Percentiles rank a stretch among this genome's conserved stretches.
Evolutionary conservation across 805 yeast genomes (phyloP).

Genomic region (Brettanomyces custersianus): DNA sequence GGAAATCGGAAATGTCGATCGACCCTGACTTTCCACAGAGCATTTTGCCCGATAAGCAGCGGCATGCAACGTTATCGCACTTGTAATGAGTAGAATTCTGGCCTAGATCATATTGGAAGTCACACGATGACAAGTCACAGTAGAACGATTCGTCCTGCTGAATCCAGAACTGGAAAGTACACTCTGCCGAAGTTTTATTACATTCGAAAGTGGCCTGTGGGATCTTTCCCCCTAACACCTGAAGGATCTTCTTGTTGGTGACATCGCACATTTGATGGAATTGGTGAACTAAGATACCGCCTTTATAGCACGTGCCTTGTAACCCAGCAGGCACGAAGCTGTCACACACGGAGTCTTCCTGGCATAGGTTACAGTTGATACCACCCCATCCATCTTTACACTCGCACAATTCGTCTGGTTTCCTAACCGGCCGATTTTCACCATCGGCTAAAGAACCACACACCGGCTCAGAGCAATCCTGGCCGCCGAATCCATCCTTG

Average conservation of each 20-base stretch:
- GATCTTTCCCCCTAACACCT: conserved; percentile 65
- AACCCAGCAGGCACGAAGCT: conserved; percentile 77
- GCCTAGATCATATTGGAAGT: conserved; percentile 51
- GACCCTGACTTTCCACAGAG: conserved; percentile 92
- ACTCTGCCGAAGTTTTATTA: conserved; percentile 50
- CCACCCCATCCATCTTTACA: conserved; percentile 91
- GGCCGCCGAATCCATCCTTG: conserved; percentile 87
- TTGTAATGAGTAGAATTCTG: conserved; percentile 65
- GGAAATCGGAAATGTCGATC: conserved; percentile 87
- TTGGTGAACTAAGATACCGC: conserved; percentile 73
- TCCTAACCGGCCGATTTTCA: conserved; percentile 53
- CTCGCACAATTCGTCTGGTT: conserved; percentile 44
- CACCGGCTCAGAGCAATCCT: conserved; percentile 78
- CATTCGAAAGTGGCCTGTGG: conserved; percentile 95
- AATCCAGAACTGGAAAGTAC: conserved; percentile 96
- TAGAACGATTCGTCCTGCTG: conserved; percentile 83
- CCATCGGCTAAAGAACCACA: conserved; percentile 79
- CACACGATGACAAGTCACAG: conserved; percentile 75
- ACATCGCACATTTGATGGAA: conserved; percentile 92
- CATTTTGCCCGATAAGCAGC: conserved; percentile 88
- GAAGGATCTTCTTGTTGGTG: conserved; percentile 77
- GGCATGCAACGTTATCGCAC: conserved; percentile 73
- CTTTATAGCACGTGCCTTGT: conserved; percentile 80
- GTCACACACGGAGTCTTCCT: conserved; percentile 66
- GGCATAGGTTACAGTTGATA: conserved; percentile 86